Evolutionary conservation across 1,284 basidiomycete species (phyloP).

Genomic region (Takashimella koratensis): DNA sequence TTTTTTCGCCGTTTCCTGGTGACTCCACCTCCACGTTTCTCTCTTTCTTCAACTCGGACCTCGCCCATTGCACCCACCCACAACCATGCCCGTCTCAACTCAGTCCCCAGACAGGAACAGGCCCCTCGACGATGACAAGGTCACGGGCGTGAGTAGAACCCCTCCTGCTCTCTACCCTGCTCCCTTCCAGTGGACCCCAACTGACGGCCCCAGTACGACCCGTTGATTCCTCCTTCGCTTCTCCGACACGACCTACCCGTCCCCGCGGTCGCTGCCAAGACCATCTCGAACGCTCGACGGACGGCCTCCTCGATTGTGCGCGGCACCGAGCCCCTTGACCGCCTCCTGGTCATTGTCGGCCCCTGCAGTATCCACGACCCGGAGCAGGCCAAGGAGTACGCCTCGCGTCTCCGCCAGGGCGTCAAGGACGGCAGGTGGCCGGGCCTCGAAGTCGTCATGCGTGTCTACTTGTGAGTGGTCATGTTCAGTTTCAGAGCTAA

Average conservation of each 20-base stretch:
- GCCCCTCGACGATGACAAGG: slow-evolving; percentile 43
- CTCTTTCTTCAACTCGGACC: not conserved
- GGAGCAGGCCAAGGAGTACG: slow-evolving; percentile 87
- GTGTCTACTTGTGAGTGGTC: slow-evolving; percentile 71
- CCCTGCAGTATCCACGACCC: slow-evolving; percentile 95
- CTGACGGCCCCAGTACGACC: slow-evolving; percentile 68
- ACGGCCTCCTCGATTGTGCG: slow-evolving; percentile 71
- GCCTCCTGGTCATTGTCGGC: slow-evolving; percentile 84
- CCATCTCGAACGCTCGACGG: slow-evolving; percentile 74
- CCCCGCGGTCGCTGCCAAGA: slow-evolving; percentile 51
- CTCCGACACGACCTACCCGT: slow-evolving; percentile 75
- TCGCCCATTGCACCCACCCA: not conserved
- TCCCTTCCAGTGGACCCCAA: not conserved
- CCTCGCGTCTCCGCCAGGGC: slow-evolving; percentile 64
- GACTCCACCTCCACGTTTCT: not conserved
- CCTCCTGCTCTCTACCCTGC: not conserved
- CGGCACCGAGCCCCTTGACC: slow-evolving; percentile 66
- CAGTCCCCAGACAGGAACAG: slow-evolving; percentile 38
- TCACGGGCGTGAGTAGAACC: slow-evolving; percentile 40
- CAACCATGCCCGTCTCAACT: slow-evolving; percentile 33
- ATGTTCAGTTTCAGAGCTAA: not conserved
- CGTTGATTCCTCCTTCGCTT: slow-evolving; percentile 83
- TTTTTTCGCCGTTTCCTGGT: too few relatives aligned
- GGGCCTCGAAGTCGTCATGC: slow-evolving; percentile 87
- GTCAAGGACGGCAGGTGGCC: slow-evolving; percentile 60